These are phyloP conservation scores for Nemania diffusa DNA, from an alignment of 2,329 filamentous ascomycete genomes.

Conservation along the genomic window DNA sequence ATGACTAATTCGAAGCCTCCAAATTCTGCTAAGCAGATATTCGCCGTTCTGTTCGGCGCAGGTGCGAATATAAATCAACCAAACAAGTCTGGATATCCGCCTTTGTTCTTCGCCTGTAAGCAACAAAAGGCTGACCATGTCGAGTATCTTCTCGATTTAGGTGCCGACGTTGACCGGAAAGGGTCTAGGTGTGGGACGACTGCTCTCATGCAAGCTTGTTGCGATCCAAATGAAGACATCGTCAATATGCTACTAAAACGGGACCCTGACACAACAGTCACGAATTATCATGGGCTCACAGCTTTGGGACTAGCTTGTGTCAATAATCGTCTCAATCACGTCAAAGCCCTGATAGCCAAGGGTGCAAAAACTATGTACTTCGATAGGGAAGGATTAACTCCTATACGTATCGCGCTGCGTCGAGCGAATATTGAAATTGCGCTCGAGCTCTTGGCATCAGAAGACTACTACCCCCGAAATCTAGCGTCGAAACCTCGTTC, in stretches of 20 bases:
- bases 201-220: background rate
- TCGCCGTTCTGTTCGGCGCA: background rate
- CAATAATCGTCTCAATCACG: background rate
- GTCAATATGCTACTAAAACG: background rate
- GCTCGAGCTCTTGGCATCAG: background rate
- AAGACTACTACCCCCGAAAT: background rate
- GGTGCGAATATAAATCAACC: background rate
- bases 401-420: background rate
- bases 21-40: background rate
- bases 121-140: background rate
- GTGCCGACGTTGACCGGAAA: background rate
- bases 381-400: background rate
- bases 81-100: background rate
- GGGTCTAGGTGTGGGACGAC: background rate
- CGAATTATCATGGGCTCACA: background rate
- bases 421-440: background rate
- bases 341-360: background rate
- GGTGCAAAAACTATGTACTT: background rate
- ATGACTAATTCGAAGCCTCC: background rate
- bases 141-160: background rate
- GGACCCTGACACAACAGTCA: background rate
- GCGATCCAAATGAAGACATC: background rate
- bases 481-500: background rate
- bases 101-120: background rate
- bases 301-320: background rate